phyloP scores from a whole-genome alignment of 768 basidiomycete genomes.

The Piloderma croceum region DNA sequence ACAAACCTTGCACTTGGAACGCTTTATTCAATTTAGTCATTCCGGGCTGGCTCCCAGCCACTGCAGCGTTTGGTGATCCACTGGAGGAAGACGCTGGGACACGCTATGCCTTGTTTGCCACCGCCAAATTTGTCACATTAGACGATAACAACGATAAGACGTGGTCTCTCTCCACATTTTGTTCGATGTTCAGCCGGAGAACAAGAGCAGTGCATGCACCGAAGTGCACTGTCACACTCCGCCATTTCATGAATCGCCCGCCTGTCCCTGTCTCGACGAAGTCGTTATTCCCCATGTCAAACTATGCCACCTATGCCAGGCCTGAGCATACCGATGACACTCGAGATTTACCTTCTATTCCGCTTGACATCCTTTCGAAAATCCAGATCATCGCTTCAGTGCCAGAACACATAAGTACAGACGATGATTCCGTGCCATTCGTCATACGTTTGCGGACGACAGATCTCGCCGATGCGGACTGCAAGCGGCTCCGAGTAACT shows the following conservation, averaged over 20 bases:
- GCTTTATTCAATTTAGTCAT: conserved; percentile 75
- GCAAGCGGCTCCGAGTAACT: conserved; percentile 50
- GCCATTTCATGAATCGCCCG: conserved; percentile 48
- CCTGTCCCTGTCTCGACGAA: conserved; percentile 26
- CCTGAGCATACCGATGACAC: conserved; percentile 8
- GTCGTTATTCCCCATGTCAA: conserved; percentile 26
- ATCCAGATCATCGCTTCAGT: conserved; percentile 61
- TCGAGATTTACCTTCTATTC: conserved; percentile 32
- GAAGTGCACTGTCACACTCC: conserved; percentile 39
- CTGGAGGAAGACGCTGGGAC: conserved; percentile 44
- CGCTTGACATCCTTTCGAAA: conserved; percentile 49
- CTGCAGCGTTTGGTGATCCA: conserved; percentile 37
- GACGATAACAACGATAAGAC: conserved; percentile 30
- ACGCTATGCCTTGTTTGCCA: conserved; percentile 62
- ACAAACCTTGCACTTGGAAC: conserved; percentile 60
- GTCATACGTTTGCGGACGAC: conserved; percentile 56
- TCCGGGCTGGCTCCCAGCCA: conserved; percentile 87
- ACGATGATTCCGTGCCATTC: conserved; percentile 47
- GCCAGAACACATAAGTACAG: conserved; percentile 47
- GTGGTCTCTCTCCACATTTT: conserved; percentile 50
- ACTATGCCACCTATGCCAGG: conserved; percentile 41
- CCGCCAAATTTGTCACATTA: conserved; percentile 49
- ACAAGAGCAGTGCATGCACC: conserved; percentile 35
- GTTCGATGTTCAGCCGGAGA: conserved; percentile 49
- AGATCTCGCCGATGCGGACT: conserved; percentile 41